These are phyloP conservation scores for Rhizopus arrhizus DNA, from an alignment of 371 early-diverging fungal species.

Conservation along the genomic window DNA sequence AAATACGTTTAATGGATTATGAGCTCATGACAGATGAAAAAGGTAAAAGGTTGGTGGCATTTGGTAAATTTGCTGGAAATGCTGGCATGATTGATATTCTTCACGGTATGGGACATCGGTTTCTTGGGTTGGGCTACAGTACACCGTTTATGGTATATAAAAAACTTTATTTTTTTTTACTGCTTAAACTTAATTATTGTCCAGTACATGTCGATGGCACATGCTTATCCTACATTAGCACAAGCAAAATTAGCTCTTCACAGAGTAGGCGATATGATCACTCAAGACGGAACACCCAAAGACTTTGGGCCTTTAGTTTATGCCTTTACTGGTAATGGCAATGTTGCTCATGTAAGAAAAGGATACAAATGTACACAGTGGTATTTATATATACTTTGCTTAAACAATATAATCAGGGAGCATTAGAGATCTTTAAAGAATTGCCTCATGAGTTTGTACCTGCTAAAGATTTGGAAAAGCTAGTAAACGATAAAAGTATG, in stretches of 20 bases:
- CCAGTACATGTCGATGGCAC: slow-evolving; percentile 82
- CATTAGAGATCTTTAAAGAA: slow-evolving; percentile 85
- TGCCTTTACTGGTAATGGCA: slow-evolving; percentile 93
- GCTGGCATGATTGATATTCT: slow-evolving; percentile 95
- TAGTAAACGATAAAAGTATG: slow-evolving; percentile 71
- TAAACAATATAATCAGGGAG: slow-evolving; percentile 61
- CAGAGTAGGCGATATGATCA: slow-evolving; percentile 78
- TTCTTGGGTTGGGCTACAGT: slow-evolving; percentile 90
- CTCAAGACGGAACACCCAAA: slow-evolving; percentile 83
- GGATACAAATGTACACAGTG: too few species aligned
- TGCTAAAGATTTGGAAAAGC: slow-evolving; percentile 74
- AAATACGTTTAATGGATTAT: slow-evolving; percentile 92
- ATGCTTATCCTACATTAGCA: slow-evolving; percentile 80
- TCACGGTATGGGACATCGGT: slow-evolving; percentile 89
- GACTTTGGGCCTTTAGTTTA: slow-evolving; percentile 90
- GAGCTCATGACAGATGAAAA: slow-evolving; percentile 87
- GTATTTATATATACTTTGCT: too few species aligned
- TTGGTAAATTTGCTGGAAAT: slow-evolving; percentile 93
- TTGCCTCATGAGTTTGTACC: slow-evolving; percentile 92
- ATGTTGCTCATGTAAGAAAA: slow-evolving; percentile 77
- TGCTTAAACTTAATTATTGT: too few species aligned
- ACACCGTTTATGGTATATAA: slow-evolving; percentile 86
- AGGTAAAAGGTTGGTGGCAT: slow-evolving; percentile 84
- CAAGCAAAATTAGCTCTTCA: slow-evolving; percentile 78
- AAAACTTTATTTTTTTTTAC: neutral